Evolutionary conservation across 371 early-diverging fungal species (phyloP), one percentile per base, ranked within the genome.

Genomic region (Lichtheimia corymbifera): DNA sequence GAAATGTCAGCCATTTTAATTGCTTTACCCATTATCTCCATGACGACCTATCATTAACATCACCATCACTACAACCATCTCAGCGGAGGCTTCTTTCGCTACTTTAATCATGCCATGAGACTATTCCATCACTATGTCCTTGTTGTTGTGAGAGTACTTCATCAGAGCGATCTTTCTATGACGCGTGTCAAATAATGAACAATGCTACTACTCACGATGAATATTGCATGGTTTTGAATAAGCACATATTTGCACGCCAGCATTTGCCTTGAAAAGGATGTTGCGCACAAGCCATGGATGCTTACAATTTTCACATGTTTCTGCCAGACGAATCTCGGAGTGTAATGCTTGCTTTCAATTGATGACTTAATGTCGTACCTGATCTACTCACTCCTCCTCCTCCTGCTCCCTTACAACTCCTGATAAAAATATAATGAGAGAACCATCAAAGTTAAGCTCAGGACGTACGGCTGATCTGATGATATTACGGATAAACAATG

Each of bases 211-310:
- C 47, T 9, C 45, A 47, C 7, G 47, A 35, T 35, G 35, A 35
- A 2, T 35, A 35, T 35, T 35, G 35, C 35, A 35, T 35, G 35
- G 35, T 35, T 35, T 54, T 54, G 54, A 54, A 54, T 54, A 54
- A 54, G 54, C 54, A 41, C 0, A 27, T 13, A 4, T n/a, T 15
- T 24, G 13, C 59, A 58, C 51, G 49, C 59, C 40, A 7, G 9
- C 13, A 28, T 50, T 58, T 58, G 45, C 59, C 49, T 50, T n/a
- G 35, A 57, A 58, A 50, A 58, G 59, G 51, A 42, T 49, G 50
- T 22, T n/a, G 30, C 59, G 50, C 49, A 58, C 50, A 58, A 58
- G 59, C 49, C 49, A 15, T n/a, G 18, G 41, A 25, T 56, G 28
- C 58, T 45, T 40, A 49, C 9, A 30, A 58, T 42, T 58, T 40